phyloP scores from a whole-genome alignment of 352 stramenopile genomes.

The Phytophthora agathidicida region DNA sequence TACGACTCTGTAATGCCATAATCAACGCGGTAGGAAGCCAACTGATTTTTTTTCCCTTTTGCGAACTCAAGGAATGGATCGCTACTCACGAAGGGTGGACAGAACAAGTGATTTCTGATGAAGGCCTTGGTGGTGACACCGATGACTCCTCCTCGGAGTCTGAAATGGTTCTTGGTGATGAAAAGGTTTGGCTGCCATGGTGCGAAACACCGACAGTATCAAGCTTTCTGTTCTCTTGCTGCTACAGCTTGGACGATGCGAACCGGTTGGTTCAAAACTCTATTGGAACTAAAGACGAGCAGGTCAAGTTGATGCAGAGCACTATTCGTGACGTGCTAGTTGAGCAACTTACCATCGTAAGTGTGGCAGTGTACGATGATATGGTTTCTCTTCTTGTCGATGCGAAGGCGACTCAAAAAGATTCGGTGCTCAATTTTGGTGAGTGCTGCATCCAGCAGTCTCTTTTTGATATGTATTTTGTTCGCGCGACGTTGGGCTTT shows the following conservation, averaged over 20 bases:
- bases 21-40: not conserved
- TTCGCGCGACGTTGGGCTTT: constrained; percentile 83
- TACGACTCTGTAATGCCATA: constrained; percentile 21
- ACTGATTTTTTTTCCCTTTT: not conserved
- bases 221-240: constrained; percentile 86
- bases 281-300: constrained; percentile 41
- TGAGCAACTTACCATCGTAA: constrained; percentile 81
- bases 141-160: constrained; percentile 49
- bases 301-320: constrained; percentile 65
- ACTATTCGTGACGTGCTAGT: constrained; percentile 74
- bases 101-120: constrained; percentile 67
- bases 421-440: constrained; percentile 77
- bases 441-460: constrained; percentile 88
- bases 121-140: constrained; percentile 44
- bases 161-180: constrained; percentile 51
- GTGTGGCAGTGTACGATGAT: constrained; percentile 71
- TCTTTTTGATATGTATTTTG: constrained; percentile 91
- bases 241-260: constrained; percentile 83
- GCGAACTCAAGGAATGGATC: constrained; percentile 81
- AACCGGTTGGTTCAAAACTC: constrained; percentile 64
- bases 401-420: constrained; percentile 53
- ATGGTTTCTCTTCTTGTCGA: constrained; percentile 64
- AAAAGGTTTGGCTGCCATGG: constrained; percentile 88
- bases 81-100: constrained; percentile 73
- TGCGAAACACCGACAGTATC: constrained; percentile 83